Conservation (phyloP, 208 protist genomes). For the Porcisia deanei region DNA sequence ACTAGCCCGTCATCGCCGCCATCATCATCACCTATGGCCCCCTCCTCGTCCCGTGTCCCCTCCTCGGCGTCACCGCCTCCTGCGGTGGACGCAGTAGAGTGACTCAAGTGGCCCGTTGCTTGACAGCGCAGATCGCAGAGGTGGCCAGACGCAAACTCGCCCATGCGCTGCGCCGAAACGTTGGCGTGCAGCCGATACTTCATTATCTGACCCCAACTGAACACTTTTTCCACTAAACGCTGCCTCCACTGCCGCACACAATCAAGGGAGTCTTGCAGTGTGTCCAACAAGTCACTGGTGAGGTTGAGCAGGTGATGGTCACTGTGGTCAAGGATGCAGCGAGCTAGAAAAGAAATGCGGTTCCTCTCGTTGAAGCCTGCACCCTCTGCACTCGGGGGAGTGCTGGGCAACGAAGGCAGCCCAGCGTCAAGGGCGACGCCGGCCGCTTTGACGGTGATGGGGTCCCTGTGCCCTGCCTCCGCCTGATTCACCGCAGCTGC, state of each 20-base stretch:
- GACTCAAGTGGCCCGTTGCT: neutral
- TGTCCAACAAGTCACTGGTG: slow-evolving; percentile 14
- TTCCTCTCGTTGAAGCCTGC: neutral
- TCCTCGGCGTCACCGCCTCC: neutral
- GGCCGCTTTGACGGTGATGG: neutral
- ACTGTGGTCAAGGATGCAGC: slow-evolving; percentile 23
- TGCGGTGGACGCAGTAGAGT: neutral
- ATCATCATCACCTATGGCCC: neutral
- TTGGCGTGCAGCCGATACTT: slow-evolving; percentile 59
- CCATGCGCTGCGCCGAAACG: slow-evolving; percentile 31
- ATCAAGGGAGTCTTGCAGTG: slow-evolving; percentile 32
- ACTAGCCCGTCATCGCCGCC: neutral
- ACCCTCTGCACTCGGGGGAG: neutral
- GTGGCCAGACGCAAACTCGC: slow-evolving; percentile 39
- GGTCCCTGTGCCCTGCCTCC: neutral
- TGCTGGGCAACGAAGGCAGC: neutral
- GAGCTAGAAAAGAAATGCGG: slow-evolving; percentile 16
- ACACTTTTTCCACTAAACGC: slow-evolving; percentile 32
- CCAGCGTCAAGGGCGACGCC: neutral
- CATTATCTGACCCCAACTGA: slow-evolving; percentile 34
- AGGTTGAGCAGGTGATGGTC: slow-evolving; percentile 4
- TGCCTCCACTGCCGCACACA: slow-evolving; percentile 23
- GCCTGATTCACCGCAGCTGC: too few relatives aligned
- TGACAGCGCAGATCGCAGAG: slow-evolving; percentile 26
- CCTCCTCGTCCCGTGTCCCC: neutral